Percentiles rank a stretch among this genome's conserved stretches.
Conservation (phyloP, 2,329 filamentous ascomycete genomes). For the Nemania abortiva region DNA sequence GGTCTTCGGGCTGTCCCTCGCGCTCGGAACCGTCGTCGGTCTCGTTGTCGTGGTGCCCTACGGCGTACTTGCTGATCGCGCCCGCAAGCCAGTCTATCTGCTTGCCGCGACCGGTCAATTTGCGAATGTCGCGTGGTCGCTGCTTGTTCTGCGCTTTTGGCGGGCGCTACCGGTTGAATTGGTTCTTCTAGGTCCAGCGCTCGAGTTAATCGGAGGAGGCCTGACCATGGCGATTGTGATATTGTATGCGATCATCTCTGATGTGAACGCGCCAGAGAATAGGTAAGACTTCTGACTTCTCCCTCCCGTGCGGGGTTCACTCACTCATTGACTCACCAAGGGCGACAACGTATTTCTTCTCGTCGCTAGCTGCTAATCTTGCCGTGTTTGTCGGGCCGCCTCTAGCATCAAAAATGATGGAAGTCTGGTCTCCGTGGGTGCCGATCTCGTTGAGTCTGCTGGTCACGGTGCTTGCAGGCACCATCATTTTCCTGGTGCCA, state of each 20-base stretch:
- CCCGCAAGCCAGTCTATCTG: slow-evolving; percentile 35
- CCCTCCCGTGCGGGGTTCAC: background rate
- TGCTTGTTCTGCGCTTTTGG: slow-evolving; percentile 12
- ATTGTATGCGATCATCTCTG: slow-evolving; percentile 17
- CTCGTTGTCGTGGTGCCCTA: slow-evolving; percentile 36
- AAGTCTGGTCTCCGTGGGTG: slow-evolving; percentile 35
- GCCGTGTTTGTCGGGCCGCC: slow-evolving; percentile 35
- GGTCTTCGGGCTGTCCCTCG: slow-evolving; percentile 28
- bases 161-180: slow-evolving; percentile 1
- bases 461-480: slow-evolving; percentile 25
- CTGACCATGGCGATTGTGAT: slow-evolving; percentile 20
- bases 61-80: slow-evolving; percentile 39
- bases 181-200: background rate
- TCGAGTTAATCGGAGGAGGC: slow-evolving; percentile 17
- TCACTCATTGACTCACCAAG: slow-evolving; percentile 11
- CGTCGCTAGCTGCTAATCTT: slow-evolving; percentile 36
- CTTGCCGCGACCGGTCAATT: slow-evolving; percentile 14
- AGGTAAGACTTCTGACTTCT: slow-evolving; percentile 13
- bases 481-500: slow-evolving; percentile 35
- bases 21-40: slow-evolving; percentile 31
- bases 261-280: slow-evolving; percentile 25
- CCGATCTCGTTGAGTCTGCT: slow-evolving; percentile 30
- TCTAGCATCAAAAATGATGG: slow-evolving; percentile 31
- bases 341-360: slow-evolving; percentile 38
- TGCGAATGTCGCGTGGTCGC: slow-evolving; percentile 13